Base-by-base conservation (phyloP, 257 asterid genomes). In the Petrea volubilis region DNA sequence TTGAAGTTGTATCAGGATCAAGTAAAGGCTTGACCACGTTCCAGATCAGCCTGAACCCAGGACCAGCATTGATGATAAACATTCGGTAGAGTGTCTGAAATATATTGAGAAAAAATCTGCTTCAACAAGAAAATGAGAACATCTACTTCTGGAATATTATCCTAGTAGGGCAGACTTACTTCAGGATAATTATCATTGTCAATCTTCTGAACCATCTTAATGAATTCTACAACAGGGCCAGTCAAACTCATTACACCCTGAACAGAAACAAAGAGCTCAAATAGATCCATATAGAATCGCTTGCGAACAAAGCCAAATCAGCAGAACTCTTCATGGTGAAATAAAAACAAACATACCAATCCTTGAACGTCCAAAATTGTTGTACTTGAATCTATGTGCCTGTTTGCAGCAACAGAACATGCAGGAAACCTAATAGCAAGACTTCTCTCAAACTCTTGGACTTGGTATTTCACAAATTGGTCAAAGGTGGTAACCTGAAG, bases 21-120 rank as follows among this genome's bases (percentile, higher is more conserved):
- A 84, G 81, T 71, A 84, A 79, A 21, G 82, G 81, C 77, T 84
- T 84, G 56, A 84, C 78, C 43, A 60, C 66, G 56, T 72, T 82
- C 89, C 89, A 84, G 70, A 82, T 69, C 77, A 82, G 65, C 78
- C 80, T 79, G 77, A 84, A 84, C 28, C 83, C 83, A 43, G 85
- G 81, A 65, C 89, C 89, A 71, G 89, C 82, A 74, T 84, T 84
- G 79, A 84, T 65, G 65, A 84, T 82, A 40, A 67, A 82, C 89
- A 84, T 84, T 38, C 64, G 83, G 70, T 34, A 24, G 55, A 84
- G 87, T 41, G 89, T 84, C 87, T 84, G 85, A 15, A 34, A 57
- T 57, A 50, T 52, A 51, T 57, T 59, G 20, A 60, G 7, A 7
- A 52, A 62, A 74, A 36, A 65, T 29, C 27, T 49, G 27, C 20